Evolutionary conservation across 2,329 filamentous ascomycete genomes (phyloP), one percentile per base, ranked within the genome.

Genomic region (Colletotrichum sp.): DNA sequence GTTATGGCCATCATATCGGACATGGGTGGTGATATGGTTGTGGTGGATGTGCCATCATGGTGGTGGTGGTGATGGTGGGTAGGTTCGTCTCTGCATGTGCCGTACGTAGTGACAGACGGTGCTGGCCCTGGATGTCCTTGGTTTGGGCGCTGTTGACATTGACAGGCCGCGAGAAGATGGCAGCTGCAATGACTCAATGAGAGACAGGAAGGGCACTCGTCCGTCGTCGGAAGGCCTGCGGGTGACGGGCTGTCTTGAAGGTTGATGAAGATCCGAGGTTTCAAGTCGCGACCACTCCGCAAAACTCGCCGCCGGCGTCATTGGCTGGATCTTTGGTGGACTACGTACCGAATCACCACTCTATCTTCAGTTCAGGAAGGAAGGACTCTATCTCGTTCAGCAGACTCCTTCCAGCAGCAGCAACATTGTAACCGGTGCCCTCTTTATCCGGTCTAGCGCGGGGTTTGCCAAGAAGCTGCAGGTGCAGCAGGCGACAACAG

Each of bases 231-330:
- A 75, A 68, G 34, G 55, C 18, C 34, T 21, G 60, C 60, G 49
- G 52, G 18, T 39, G 44, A 49, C 44, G 44, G n/a, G 44, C 44
- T 49, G 68, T 71, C 16, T 68, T 39, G 72, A 68, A 60, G 73
- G 57, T 59, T 65, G 70, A 59, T 30, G 70, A 36, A 68, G 64
- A 60, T 76, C 64, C 69, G 73, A 72, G 66, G 73, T 76, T 76
- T 76, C 73, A 76, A 36, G 64, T 76, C 28, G 21, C 68, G 60
- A 26, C 39, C 34, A 57, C 34, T 44, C 13, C 39, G 21, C 34
- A 59, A 24, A 66, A 57, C 32, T 34, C 59, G 30, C 66, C 57
- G 39, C 18, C 65, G 26, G 70, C n/a, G 24, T 67, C 52, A 49
- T 44, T 63, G 34, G 44, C 13, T 26, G 16, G 9, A 10, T n/a